Evolutionary conservation across 495 filamentous ascomycete species (phyloP), one percentile per base, ranked within the genome.

Genomic region (Xylaria telfairii): DNA sequence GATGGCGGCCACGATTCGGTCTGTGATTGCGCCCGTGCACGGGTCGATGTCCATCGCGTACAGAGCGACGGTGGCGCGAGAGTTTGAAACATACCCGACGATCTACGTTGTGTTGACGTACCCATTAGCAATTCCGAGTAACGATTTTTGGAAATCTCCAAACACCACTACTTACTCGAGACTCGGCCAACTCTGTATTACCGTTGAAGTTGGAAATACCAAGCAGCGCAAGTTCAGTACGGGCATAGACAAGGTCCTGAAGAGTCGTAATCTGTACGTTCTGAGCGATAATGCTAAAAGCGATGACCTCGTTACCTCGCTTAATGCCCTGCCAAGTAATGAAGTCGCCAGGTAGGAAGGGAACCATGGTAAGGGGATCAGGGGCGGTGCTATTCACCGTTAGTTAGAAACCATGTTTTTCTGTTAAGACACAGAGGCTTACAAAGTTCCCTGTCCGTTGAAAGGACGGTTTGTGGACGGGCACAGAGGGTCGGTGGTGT

Each of bases 41-140:
- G 77, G 77, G 67, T 84, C 78, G 13, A 79, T 73, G 41, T 83
- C 81, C 19, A 84, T 78, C 60, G 82, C 82, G 28, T 59, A 69
- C 65, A 83, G 74, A 13, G 74, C 73, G n/a, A 83, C 69, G 12
- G 67, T 74, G 15, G 57, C 57, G 60, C 32, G 17, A 44, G 71
- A 7, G 65, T 64, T 8, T 65, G 70, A 70, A 4, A 73, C 49
- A 34, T 71, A 76, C 9, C 77, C 77, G 49, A 78, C 70, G 56
- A 80, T 73, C 71, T 78, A 21, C 12, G 12, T 21, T 59, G 24
- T 8, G 32, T 59, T 37, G 32, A 12, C 6, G 34, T 28, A 39
- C 21, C 19, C 30, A 32, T 62, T 37, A 70, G 67, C 37, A 49
- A 34, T 13, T 26, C 4, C 42, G 4, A 13, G 21, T 67, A 13